phyloP scores from a whole-genome alignment of 208 protist species.

The Trypanosoma lewisi region DNA sequence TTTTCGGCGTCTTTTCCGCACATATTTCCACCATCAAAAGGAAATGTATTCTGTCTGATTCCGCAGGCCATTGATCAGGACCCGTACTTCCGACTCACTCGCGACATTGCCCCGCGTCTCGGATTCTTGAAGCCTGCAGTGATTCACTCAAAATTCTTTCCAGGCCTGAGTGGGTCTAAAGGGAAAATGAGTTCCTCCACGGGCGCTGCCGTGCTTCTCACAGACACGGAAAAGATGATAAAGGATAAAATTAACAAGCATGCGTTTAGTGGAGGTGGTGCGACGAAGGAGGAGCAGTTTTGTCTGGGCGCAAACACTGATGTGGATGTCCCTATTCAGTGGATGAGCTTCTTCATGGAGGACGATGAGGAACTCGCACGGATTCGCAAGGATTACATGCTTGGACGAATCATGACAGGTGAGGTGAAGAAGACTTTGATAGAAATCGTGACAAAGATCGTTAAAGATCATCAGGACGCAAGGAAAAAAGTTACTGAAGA shows the following conservation, averaged over 20 bases:
- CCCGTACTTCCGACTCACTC: constrained; percentile 99
- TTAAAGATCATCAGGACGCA: constrained; percentile 89
- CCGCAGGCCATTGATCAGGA: constrained; percentile 98
- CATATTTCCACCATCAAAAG: constrained; percentile 90
- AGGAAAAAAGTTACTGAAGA: constrained; percentile 90
- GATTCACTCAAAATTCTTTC: constrained; percentile 99
- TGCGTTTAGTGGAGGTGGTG: constrained; percentile 98
- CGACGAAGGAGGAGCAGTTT: constrained; percentile 97
- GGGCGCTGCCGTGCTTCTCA: constrained; percentile 95
- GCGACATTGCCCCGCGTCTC: constrained; percentile 97
- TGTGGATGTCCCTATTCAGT: constrained; percentile 97
- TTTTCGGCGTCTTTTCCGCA: constrained; percentile 97
- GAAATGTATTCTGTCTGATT: constrained; percentile 98
- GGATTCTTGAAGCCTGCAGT: constrained; percentile 96
- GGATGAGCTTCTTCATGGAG: constrained; percentile 98
- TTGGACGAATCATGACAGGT: constrained; percentile 95
- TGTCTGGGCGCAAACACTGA: constrained; percentile 92
- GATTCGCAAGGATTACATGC: constrained; percentile 88
- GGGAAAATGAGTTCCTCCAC: constrained; percentile 98
- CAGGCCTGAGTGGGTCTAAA: constrained; percentile 94
- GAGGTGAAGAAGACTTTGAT: constrained; percentile 97
- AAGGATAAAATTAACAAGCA: constrained; percentile 96
- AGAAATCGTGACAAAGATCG: constrained; percentile 81
- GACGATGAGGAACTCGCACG: constrained; percentile 93
- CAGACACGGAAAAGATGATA: constrained; percentile 95